Evolutionary conservation across 2,329 filamentous ascomycete species (phyloP), one percentile per base, ranked within the genome.

Genomic region (Sarocladiaceae sp.): DNA sequence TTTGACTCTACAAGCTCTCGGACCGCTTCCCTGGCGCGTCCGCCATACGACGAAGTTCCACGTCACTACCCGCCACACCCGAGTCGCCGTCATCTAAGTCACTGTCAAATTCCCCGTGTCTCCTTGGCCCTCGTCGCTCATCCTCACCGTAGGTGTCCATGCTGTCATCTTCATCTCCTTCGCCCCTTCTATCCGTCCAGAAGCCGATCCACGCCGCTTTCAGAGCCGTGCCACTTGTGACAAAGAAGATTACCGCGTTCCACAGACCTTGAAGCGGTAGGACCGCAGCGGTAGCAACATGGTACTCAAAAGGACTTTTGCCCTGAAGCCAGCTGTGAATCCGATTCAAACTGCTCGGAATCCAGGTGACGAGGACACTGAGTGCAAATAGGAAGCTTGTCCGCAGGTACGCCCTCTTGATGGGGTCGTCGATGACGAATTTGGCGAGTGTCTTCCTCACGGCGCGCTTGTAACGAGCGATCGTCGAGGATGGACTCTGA

Each of bases 181-280:
- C 23, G 3, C 40, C 50, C 44, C 15, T 35, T 15, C 50, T 52
- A n/a, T 28, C 22, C 18, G 33, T 17, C 48, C 20, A 52, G 51
- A 47, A 46, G 11, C 26, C 18, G 25, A 25, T 13, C 42, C 49
- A 53, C 2, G 47, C 42, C 12, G 39, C 37, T 31, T 42, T 59
- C 15, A 70, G 56, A 1, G 57, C 56, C 1, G 26, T 50, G 70
- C 73, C 77, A 57, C 76, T 88, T 1, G 87, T 88, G 4, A 79
- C 78, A 54, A 87, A 80, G 68, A 91, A 93, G 52, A 94, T 89
- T 50, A 89, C 71, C 26, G 83, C 80, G 62, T 93, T 93, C 87
- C 88, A 92, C 28, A 90, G 79, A 1, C 89, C 89, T 65, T 93
- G 89, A 1, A 90, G 73, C 0, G 89, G 88, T 3, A 93, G 73